phyloP scores from a whole-genome alignment of 2,329 filamentous ascomycete genomes.

The Aspergillus sp. region DNA sequence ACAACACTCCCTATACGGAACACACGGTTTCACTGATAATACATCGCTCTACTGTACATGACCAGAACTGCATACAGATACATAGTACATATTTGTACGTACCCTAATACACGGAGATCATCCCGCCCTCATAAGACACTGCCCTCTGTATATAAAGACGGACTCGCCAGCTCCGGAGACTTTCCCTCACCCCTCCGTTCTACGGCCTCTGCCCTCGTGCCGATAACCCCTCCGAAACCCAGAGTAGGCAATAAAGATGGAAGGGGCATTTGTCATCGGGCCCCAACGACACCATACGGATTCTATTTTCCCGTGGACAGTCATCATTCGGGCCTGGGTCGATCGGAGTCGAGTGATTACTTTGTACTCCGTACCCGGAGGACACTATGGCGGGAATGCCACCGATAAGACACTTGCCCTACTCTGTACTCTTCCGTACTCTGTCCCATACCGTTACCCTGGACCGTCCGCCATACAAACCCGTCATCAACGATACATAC shows the following conservation, averaged over 20 bases:
- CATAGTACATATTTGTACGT: not conserved
- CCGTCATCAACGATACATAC: not conserved
- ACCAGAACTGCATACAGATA: too few relatives aligned
- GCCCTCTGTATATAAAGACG: not conserved
- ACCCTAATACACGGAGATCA: not conserved
- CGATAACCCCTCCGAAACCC: not conserved
- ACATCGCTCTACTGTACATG: too few relatives aligned
- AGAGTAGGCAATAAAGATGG: slow-evolving; percentile 23
- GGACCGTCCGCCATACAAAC: not conserved
- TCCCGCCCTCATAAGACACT: too few relatives aligned
- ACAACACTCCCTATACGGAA: not conserved
- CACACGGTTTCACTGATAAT: not conserved
- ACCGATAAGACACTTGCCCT: too few relatives aligned
- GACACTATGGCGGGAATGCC: too few relatives aligned
- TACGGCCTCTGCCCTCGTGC: not conserved
- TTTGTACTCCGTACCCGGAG: not conserved
- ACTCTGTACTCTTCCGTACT: too few relatives aligned
- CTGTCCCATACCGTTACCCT: not conserved
- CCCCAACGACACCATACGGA: slow-evolving; percentile 21
- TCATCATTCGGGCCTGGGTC: not conserved
- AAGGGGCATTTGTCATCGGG: slow-evolving; percentile 31
- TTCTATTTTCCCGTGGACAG: slow-evolving; percentile 28
- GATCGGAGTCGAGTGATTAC: not conserved
- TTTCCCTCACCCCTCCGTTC: too few relatives aligned
- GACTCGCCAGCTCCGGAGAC: too few relatives aligned